Evolutionary conservation across 2,329 filamentous ascomycete genomes (phyloP).

Genomic region (Aspergillus sp.): DNA sequence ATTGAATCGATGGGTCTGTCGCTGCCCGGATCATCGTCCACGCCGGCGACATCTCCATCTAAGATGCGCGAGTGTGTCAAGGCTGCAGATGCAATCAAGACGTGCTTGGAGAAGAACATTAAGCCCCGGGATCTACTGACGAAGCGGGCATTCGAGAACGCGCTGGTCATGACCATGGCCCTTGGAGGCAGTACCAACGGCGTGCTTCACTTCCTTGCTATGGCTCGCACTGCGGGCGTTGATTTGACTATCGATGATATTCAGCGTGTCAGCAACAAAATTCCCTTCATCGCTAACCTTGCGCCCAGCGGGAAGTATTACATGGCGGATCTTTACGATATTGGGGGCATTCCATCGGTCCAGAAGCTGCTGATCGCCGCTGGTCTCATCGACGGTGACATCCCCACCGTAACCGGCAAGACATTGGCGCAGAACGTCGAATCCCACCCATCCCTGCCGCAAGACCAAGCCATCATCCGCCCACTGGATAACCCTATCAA

Average conservation of each 20-base stretch:
- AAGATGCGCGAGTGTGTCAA: slow-evolving; percentile 84
- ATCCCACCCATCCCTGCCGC: slow-evolving; percentile 67
- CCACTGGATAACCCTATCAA: slow-evolving; percentile 80
- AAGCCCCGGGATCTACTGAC: slow-evolving; percentile 74
- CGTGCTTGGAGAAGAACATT: slow-evolving; percentile 76
- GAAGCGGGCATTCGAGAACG: slow-evolving; percentile 76
- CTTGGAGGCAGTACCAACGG: slow-evolving; percentile 87
- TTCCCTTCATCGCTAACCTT: slow-evolving; percentile 79
- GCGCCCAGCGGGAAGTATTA: slow-evolving; percentile 77
- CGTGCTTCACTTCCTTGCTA: slow-evolving; percentile 81
- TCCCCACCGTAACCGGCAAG: slow-evolving; percentile 76
- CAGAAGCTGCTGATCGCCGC: slow-evolving; percentile 77
- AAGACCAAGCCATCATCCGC: slow-evolving; percentile 75
- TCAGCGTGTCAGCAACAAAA: slow-evolving; percentile 71
- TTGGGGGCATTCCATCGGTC: slow-evolving; percentile 78
- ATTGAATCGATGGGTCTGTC: slow-evolving; percentile 84
- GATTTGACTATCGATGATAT: slow-evolving; percentile 74
- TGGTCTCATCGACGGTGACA: slow-evolving; percentile 66
- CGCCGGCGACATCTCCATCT: slow-evolving; percentile 69
- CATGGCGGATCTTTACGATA: slow-evolving; percentile 80
- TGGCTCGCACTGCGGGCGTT: slow-evolving; percentile 78
- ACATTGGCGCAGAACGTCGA: slow-evolving; percentile 76
- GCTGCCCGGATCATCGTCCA: slow-evolving; percentile 76
- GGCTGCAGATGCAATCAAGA: slow-evolving; percentile 68
- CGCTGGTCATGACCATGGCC: slow-evolving; percentile 82